Base-by-base conservation (phyloP, 768 basidiomycete species). In the Amanita pallidorosea region DNA sequence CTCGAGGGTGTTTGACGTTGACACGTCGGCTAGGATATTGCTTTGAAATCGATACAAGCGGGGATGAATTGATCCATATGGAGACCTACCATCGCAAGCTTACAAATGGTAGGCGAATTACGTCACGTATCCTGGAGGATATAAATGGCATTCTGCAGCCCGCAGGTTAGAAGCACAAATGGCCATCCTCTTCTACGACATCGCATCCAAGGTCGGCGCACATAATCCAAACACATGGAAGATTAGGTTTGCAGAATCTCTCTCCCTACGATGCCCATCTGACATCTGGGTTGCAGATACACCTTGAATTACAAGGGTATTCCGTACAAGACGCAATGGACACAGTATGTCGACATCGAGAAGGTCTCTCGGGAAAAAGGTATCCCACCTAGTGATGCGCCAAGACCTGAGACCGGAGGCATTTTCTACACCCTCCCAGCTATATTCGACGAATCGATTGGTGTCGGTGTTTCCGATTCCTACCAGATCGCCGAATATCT, bases 191-290 rank as follows among this genome's bases (percentile, higher is more conserved):
- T 60, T 75, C 41, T 77, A 75, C 60, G 76, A 76, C 51, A 68
- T 77, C 40, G 66, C 71, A 20, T 65, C 67, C 34, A 62, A 56
- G 37, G 44, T 64, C 3, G 49, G 57, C 1, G 61, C 67, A 7
- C 74, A 70, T 66, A 71, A 72, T 5, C 68, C 72, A 9, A 75
- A 74, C 51, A 68, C 71, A 34, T 73, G 69, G 70, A 75, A 71
- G 56, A 59, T 62, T 15, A 57, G 76, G 75, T 70, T 31, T 17
- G 43, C 25, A 45, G 1, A 45, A 8, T 45, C 29, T 4, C n/a
- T 29, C 43, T 1, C n/a, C 7, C 7, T 17, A 18, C 25, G 5
- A 7, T 8, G 8, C 43, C 25, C n/a, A n/a, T 45, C 15, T 6
- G 17, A 29, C 15, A 15, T 18, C 15, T 12, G 17, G 7, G 17